A percentile compares a stretch with the other conserved stretches of the same genome.
Evolutionary conservation across 2,329 filamentous ascomycete species (phyloP).

Genomic region (Penicillium sp.): DNA sequence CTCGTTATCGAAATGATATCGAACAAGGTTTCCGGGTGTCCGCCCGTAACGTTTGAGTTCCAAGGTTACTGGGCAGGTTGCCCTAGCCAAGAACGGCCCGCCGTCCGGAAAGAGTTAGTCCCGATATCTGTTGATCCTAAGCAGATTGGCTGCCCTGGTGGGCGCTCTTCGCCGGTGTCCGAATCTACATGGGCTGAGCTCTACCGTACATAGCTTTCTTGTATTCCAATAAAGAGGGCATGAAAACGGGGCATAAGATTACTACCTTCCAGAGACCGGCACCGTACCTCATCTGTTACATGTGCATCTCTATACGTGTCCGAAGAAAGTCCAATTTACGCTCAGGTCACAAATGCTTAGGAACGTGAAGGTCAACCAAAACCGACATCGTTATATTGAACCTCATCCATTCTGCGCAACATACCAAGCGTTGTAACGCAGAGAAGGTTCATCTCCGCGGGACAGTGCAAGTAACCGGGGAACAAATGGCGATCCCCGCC

Average conservation of each 20-base stretch:
- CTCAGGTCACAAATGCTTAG: not conserved
- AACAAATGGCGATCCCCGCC: constrained; percentile 4
- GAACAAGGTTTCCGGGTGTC: not conserved
- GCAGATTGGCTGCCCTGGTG: not conserved
- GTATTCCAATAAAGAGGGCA: not conserved
- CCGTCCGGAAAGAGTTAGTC: not conserved
- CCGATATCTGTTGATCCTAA: not conserved
- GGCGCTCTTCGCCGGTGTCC: not conserved
- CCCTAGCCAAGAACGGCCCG: no score
- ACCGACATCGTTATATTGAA: not conserved
- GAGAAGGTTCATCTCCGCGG: constrained; percentile 8
- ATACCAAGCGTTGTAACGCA: not conserved
- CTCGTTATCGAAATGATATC: not conserved
- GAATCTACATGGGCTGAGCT: not conserved
- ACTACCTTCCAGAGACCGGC: not conserved
- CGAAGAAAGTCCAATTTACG: not conserved
- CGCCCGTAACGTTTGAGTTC: not conserved
- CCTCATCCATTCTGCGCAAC: not conserved
- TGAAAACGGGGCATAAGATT: not conserved
- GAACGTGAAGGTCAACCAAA: not conserved
- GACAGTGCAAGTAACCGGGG: not conserved
- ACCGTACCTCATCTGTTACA: not conserved
- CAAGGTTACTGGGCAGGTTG: not conserved
- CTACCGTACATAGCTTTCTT: not conserved
- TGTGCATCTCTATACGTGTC: not conserved